A percentile compares a stretch with the other conserved stretches of the same genome.
Evolutionary conservation across 2,329 filamentous ascomycete genomes (phyloP).

Genomic region (Juglanconis oblonga): DNA sequence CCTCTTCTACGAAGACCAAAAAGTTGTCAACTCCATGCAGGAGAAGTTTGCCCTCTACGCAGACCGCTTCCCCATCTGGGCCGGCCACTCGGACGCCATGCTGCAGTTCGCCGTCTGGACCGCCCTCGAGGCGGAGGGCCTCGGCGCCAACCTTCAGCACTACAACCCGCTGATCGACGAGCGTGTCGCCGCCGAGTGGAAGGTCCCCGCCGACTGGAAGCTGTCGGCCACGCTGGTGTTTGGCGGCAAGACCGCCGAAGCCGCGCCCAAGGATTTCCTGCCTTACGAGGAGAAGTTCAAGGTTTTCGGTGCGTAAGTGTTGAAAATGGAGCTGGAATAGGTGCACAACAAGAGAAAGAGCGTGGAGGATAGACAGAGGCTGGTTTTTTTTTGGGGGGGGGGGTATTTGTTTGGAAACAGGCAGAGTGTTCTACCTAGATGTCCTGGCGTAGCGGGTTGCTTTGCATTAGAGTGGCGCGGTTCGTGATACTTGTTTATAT

Average conservation of each 20-base stretch:
- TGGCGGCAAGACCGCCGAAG: constrained; percentile 57
- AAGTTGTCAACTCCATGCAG: constrained; percentile 63
- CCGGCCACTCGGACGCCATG: constrained; percentile 75
- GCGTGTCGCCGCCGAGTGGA: constrained; percentile 67
- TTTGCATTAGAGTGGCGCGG: neutral
- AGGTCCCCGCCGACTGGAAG: constrained; percentile 68
- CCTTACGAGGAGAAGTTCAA: constrained; percentile 66
- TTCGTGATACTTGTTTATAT: neutral
- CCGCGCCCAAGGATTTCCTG: constrained; percentile 62
- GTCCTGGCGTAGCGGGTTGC: neutral
- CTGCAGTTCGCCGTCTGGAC: constrained; percentile 79
- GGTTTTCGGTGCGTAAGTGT: constrained; percentile 52
- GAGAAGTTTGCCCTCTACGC: constrained; percentile 70
- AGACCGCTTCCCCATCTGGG: constrained; percentile 77
- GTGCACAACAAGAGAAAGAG: neutral
- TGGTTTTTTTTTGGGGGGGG: too few species aligned
- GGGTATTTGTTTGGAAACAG: too few species aligned
- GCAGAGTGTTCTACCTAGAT: too few species aligned
- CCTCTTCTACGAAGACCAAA: constrained; percentile 82
- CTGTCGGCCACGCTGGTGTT: constrained; percentile 85
- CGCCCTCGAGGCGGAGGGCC: constrained; percentile 76
- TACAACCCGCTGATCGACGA: constrained; percentile 85
- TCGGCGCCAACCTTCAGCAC: constrained; percentile 88
- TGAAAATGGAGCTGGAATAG: too few species aligned
- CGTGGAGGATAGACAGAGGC: too few species aligned